These are phyloP conservation scores for Byssothecium circinans DNA, from an alignment of 2,329 filamentous ascomycete species.

Conservation along the genomic window DNA sequence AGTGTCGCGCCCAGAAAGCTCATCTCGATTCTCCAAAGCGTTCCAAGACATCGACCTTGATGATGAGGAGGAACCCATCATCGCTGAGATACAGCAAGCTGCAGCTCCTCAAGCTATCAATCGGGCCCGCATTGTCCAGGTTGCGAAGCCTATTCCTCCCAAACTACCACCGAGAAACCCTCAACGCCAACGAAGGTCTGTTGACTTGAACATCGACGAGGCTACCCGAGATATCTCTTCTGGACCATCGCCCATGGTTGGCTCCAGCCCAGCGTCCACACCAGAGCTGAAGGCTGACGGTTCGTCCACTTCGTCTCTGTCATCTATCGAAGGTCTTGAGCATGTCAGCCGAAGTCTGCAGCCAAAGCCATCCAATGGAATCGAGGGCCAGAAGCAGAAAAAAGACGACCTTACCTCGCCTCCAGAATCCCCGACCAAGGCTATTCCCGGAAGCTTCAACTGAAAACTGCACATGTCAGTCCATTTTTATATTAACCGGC, in stretches of 20 bases:
- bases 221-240: slow-evolving; percentile 19
- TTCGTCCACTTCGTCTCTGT: slow-evolving; percentile 38
- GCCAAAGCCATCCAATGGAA: slow-evolving; percentile 24
- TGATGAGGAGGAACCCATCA: slow-evolving; percentile 63
- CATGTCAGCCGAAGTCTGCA: slow-evolving; percentile 29
- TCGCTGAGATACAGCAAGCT: slow-evolving; percentile 68
- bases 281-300: slow-evolving; percentile 38
- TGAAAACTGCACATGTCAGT: neutral
- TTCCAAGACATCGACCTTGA: slow-evolving; percentile 52
- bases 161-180: slow-evolving; percentile 78
- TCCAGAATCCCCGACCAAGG: slow-evolving; percentile 33
- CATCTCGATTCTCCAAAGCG: slow-evolving; percentile 21
- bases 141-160: slow-evolving; percentile 77
- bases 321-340: slow-evolving; percentile 37
- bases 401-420: slow-evolving; percentile 48
- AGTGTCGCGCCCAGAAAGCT: slow-evolving; percentile 17
- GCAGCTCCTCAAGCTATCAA: slow-evolving; percentile 68
- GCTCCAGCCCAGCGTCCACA: slow-evolving; percentile 35
- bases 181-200: slow-evolving; percentile 50
- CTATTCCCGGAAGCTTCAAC: slow-evolving; percentile 37
- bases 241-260: slow-evolving; percentile 23
- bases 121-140: slow-evolving; percentile 79
- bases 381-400: slow-evolving; percentile 28
- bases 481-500: neutral
- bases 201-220: slow-evolving; percentile 31